These are phyloP conservation scores for Globisporangium alternatum DNA, from an alignment of 352 stramenopile species.

Conservation along the genomic window DNA sequence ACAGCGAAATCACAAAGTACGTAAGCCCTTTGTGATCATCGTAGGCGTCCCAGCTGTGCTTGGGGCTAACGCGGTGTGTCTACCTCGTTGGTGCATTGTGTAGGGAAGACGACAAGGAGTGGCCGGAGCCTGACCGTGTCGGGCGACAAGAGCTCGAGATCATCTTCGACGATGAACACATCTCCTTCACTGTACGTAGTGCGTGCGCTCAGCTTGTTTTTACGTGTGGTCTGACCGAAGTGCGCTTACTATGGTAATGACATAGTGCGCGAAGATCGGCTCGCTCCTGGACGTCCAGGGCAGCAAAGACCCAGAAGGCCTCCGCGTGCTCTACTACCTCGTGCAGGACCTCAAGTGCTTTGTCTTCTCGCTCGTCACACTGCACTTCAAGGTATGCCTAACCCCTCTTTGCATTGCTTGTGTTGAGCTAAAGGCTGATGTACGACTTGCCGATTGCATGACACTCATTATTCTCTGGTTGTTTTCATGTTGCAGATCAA, in stretches of 20 bases:
- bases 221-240: background rate
- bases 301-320: slow-evolving; percentile 94
- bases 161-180: slow-evolving; percentile 94
- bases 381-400: slow-evolving; percentile 93
- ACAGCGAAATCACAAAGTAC: slow-evolving; percentile 91
- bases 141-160: slow-evolving; percentile 96
- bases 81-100: background rate
- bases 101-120: slow-evolving; percentile 94
- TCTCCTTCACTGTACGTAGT: slow-evolving; percentile 91
- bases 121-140: slow-evolving; percentile 92
- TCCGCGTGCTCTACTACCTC: slow-evolving; percentile 96
- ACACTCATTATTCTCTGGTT: background rate
- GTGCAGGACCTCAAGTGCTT: slow-evolving; percentile 97
- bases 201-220: background rate
- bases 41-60: background rate
- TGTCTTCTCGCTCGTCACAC: slow-evolving; percentile 94
- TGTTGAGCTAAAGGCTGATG: background rate
- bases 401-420: background rate
- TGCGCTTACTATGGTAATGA: background rate
- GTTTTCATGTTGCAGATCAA: slow-evolving; percentile 78
- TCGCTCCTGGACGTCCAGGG: slow-evolving; percentile 94
- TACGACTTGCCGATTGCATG: background rate
- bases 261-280: slow-evolving; percentile 93
- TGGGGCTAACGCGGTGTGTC: background rate
- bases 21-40: slow-evolving; percentile 3